Conservation (phyloP, 768 basidiomycete species). For the Tylopilus balloui region DNA sequence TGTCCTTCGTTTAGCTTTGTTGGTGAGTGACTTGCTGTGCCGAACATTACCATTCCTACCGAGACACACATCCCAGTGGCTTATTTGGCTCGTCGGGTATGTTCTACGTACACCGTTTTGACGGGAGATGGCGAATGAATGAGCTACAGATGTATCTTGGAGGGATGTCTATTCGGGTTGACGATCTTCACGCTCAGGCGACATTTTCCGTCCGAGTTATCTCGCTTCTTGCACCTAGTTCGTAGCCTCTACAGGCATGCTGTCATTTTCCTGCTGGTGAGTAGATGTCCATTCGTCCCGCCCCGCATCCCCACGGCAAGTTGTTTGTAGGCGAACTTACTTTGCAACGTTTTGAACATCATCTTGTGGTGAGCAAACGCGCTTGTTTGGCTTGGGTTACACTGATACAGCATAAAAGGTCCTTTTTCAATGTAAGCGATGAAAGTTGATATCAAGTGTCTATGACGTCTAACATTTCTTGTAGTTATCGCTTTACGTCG, state of each 20-base stretch:
- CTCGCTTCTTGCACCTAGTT: background rate
- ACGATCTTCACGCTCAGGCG: background rate
- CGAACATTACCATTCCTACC: background rate
- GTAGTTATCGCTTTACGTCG: background rate
- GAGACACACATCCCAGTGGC: background rate
- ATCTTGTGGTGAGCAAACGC: background rate
- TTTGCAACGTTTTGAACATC: background rate
- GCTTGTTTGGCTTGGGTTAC: background rate
- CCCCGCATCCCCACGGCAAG: background rate
- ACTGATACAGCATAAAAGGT: background rate
- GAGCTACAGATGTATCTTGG: background rate
- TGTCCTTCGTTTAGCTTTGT: background rate
- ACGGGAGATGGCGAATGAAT: background rate
- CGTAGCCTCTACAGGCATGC: background rate
- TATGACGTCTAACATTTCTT: background rate
- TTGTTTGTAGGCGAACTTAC: background rate
- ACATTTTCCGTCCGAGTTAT: background rate
- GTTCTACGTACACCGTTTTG: background rate
- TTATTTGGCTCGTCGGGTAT: background rate
- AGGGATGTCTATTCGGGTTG: background rate
- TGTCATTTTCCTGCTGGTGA: background rate
- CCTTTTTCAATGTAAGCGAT: background rate
- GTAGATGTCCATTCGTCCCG: background rate
- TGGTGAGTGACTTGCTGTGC: background rate
- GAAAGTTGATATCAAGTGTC: background rate